Conservation (phyloP, 108 stramenopile genomes). For the Licmophora abbreviata region DNA sequence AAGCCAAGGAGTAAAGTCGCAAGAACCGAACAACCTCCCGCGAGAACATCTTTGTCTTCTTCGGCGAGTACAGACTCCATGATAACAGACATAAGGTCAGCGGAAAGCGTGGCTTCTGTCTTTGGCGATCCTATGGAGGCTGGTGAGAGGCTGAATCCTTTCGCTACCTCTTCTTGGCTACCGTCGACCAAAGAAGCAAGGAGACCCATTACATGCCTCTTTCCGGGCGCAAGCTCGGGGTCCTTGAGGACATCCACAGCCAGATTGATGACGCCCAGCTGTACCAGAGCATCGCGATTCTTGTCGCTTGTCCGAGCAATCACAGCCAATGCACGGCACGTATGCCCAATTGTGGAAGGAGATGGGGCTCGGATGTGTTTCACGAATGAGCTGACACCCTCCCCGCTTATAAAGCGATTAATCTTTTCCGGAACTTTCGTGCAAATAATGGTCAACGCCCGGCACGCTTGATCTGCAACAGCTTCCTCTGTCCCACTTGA, state of each 20-base stretch:
- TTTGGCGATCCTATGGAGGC: no score
- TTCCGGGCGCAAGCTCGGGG: no score
- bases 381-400: not conserved
- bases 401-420: slow-evolving; percentile 1
- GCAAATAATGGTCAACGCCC: slow-evolving; percentile 1
- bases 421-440: slow-evolving; percentile 4
- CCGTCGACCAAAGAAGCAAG: no score
- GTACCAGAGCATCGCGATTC: no score
- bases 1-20: not conserved
- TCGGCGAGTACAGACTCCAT: not conserved
- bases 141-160: no score
- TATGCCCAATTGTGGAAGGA: not conserved
- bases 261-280: no score
- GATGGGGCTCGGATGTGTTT: not conserved
- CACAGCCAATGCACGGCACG: not conserved
- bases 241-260: no score
- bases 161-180: no score
- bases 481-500: not conserved
- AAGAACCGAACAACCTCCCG: not conserved
- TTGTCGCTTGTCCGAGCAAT: no score
- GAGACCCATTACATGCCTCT: no score
- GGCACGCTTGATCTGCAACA: slow-evolving; percentile 2
- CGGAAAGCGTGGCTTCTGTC: no score
- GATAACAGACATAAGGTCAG: slow-evolving; percentile 9
- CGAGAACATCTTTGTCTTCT: not conserved